These are phyloP conservation scores for Solanum rostratum DNA, from an alignment of 257 asterid species.

Conservation along the genomic window DNA sequence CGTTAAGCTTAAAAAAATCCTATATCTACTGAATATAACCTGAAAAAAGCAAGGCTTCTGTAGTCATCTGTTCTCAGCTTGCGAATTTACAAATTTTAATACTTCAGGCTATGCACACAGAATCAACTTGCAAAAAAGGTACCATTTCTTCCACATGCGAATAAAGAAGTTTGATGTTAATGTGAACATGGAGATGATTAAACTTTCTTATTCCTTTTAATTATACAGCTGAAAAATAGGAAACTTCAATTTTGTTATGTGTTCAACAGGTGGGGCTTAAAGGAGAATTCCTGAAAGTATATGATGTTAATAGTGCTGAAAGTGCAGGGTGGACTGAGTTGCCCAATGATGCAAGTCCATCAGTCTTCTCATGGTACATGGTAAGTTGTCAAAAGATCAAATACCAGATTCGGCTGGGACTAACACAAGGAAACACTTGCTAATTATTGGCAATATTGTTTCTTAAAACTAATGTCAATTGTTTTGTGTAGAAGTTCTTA, in stretches of 20 bases:
- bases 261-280: conserved; percentile 57
- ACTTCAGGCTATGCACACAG: background rate
- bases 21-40: background rate
- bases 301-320: conserved; percentile 20
- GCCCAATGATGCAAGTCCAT: conserved; percentile 31
- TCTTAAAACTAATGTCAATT: background rate
- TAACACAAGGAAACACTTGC: background rate
- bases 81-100: background rate
- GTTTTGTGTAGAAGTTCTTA: background rate
- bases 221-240: background rate
- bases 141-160: background rate
- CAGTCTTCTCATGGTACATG: conserved; percentile 79
- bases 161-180: background rate
- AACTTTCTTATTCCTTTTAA: background rate
- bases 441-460: background rate
- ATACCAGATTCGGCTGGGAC: background rate
- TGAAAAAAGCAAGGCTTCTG: background rate
- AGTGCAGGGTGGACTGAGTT: conserved; percentile 44
- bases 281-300: conserved; percentile 58
- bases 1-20: background rate
- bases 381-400: conserved; percentile 15
- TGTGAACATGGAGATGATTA: background rate
- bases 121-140: background rate
- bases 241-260: background rate
- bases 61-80: background rate